Evolutionary conservation across 768 basidiomycete genomes (phyloP).

Genomic region (Ramaria sp.): DNA sequence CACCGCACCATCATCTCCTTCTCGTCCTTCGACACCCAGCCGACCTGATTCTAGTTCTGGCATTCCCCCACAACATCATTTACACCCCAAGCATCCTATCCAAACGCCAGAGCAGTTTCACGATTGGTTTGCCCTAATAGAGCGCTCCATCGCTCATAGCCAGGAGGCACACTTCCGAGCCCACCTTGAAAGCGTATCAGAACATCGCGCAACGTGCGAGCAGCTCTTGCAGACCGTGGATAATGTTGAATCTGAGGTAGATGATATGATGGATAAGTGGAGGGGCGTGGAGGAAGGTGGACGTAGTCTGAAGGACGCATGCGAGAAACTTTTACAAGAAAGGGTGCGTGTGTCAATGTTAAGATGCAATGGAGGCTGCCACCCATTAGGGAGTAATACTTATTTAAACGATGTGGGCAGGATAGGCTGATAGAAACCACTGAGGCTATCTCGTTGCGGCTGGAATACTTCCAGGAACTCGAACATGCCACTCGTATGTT

Average conservation of each 20-base stretch:
- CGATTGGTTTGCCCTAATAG: slow-evolving; percentile 89
- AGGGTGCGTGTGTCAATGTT: slow-evolving; percentile 41
- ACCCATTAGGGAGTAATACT: background rate
- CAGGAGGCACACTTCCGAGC: slow-evolving; percentile 90
- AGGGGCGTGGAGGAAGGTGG: slow-evolving; percentile 88
- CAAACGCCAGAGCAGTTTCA: slow-evolving; percentile 93
- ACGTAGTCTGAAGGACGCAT: slow-evolving; percentile 80
- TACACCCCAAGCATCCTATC: slow-evolving; percentile 70
- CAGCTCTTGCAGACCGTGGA: slow-evolving; percentile 58
- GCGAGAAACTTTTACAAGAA: slow-evolving; percentile 82
- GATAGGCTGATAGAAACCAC: slow-evolving; percentile 68
- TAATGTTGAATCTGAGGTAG: slow-evolving; percentile 63
- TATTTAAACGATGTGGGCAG: slow-evolving; percentile 25
- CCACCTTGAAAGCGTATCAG: slow-evolving; percentile 66
- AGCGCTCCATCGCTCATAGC: slow-evolving; percentile 81
- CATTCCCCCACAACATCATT: slow-evolving; percentile 12
- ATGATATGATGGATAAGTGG: slow-evolving; percentile 77
- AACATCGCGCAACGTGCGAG: slow-evolving; percentile 73
- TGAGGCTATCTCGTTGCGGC: slow-evolving; percentile 66
- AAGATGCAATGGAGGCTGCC: background rate
- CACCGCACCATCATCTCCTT: slow-evolving; percentile 10
- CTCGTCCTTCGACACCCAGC: slow-evolving; percentile 19
- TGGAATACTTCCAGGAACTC: slow-evolving; percentile 93
- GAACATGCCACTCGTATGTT: slow-evolving; percentile 89
- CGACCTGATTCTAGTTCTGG: background rate